Evolutionary conservation across 139 green algal species (phyloP).

Genomic region (Edaphochlamys debaryana): DNA sequence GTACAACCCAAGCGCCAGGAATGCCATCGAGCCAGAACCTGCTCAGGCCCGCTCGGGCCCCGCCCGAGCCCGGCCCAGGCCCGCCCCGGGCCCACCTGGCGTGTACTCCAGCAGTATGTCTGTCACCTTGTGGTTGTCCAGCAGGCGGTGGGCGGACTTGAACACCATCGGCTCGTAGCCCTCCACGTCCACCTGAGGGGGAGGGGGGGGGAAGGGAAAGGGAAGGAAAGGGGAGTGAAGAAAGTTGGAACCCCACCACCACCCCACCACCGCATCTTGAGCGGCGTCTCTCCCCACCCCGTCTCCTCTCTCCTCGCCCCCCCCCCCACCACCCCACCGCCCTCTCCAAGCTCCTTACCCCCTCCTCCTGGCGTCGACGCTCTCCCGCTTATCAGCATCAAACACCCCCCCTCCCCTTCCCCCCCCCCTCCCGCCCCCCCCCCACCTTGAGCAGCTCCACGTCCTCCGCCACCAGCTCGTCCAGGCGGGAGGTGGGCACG

Average conservation of each 20-base stretch:
- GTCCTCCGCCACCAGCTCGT: not conserved
- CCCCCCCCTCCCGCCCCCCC: no score
- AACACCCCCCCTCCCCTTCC: no score
- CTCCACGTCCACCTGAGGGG: conserved; percentile 75
- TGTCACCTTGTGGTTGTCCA: conserved; percentile 12
- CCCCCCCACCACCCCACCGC: no score
- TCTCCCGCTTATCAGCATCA: no score
- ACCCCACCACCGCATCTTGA: no score
- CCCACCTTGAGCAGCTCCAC: conserved; percentile 25
- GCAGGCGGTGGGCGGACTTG: not conserved
- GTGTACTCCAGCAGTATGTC: conserved; percentile 76
- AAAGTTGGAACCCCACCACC: no score
- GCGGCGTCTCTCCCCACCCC: no score
- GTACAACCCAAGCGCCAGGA: no score
- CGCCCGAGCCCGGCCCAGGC: not conserved
- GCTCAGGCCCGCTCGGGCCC: not conserved
- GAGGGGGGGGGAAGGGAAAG: not conserved
- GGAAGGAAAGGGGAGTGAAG: not conserved
- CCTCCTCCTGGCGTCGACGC: no score
- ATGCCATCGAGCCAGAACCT: no score
- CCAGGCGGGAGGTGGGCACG: not conserved
- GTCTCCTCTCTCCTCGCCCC: no score
- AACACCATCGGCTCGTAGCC: conserved; percentile 72
- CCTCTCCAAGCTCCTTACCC: no score
- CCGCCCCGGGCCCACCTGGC: conserved; percentile 38